Base-by-base conservation (phyloP, 2,329 filamentous ascomycete species). In the Alternaria sp. region DNA sequence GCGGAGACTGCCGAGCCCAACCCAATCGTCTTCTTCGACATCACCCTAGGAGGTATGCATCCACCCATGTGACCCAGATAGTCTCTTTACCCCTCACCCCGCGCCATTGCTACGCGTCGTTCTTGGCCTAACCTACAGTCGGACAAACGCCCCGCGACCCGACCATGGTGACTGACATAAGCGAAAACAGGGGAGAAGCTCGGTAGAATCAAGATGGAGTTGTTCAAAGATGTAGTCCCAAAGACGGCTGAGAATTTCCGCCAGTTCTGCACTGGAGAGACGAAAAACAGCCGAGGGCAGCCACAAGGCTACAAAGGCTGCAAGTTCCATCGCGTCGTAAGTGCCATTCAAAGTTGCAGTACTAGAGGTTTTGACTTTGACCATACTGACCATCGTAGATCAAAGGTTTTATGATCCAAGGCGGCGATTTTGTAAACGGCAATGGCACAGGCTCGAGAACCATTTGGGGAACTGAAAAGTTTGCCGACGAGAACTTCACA, bases 231-330 rank as follows among this genome's bases (percentile, higher is more conserved):
- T 80, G 84, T 91, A 22, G 91, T 93, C 0, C 93, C 94, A 65
- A 90, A 89, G 72, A 98, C 95, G 8, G 92, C 93, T 30, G 95
- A 98, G 80, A 98, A 98, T 83, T 98, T 99, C 79, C 91, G 94
- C 47, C 93, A 96, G 76, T 97, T 97, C 82, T 97, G 94, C 82
- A 98, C 94, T 0, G 95, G 95, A 71, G 94, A 98, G 83, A 89
- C 87, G 67, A 96, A 93, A 81, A 91, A 91, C 75, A 79, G 86
- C 51, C 86, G 88, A 9, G 92, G 93, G 34, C 85, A 89, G 64
- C 91, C 94, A 0, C 91, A 96, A 76, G 95, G 95, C 64, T 99
- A 97, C 85, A 98, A 97, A 81, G 91, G 92, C 54, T 91, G 88
- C 82, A 96, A 93, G 79, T 97, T 98, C 74, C 95, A 98, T 80